Base-by-base conservation (phyloP, 805 yeast genomes). In the Spathaspora arborariae region DNA sequence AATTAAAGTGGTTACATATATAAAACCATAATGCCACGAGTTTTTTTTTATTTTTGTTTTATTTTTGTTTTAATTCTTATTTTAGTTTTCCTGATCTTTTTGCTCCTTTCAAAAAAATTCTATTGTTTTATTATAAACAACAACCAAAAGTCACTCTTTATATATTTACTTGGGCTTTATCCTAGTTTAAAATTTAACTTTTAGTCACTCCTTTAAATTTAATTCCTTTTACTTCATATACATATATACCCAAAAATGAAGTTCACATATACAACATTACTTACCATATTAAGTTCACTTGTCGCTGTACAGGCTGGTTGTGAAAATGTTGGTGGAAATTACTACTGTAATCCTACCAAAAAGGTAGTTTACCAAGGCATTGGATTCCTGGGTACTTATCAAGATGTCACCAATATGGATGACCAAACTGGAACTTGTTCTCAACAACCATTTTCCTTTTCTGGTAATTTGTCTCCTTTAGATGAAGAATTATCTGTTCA, bases 401-500 rank as follows among this genome's bases (percentile, higher is more conserved):
- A 73, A 57, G 91, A 85, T 56, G 90, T 94, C 55, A 84, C 91
- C 54, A 56, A 65, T 59, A 91, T 94, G 96, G 82, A 84, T 66
- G 81, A 79, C 60, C 49, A 68, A 49, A 58, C 84, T 10, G 90
- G 97, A 64, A 47, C 72, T 30, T 91, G 97, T 75, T 59, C 85
- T n/a, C 83, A 81, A 52, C 57, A 71, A 43, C 47, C 81, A 19
- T 54, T 58, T 35, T 60, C 82, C 7, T 85, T 89, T 75, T 74
- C 83, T 13, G 96, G 96, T 46, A 58, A 79, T 48, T 67, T 88
- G 65, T 68, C 91, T 46, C 96, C 96, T 35, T 74, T 89, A 52
- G 85, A 88, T 66, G 94, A 88, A 74, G 96, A 89, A 67, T 71
- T 89, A 51, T 83, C 95, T 30, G 82, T 89, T 49, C 96, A 89